These are phyloP conservation scores for Auriscalpium vulgare DNA, from an alignment of 768 basidiomycete species.

Conservation along the genomic window DNA sequence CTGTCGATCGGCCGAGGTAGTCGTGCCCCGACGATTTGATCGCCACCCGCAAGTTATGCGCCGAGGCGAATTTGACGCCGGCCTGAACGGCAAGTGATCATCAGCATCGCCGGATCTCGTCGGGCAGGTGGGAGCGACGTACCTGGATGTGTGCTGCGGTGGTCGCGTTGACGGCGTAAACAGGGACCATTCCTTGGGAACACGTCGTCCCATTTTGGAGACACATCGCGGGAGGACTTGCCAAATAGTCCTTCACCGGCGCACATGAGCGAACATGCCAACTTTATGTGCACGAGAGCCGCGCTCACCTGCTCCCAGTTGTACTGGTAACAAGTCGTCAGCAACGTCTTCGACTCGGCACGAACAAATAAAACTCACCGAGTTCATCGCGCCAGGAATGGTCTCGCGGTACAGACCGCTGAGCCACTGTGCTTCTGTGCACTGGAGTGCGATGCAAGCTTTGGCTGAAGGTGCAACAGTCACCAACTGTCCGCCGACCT, in stretches of 20 bases:
- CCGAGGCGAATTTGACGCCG: constrained; percentile 23
- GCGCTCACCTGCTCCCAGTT: constrained; percentile 12
- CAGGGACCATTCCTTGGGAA: constrained; percentile 9
- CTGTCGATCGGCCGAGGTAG: constrained; percentile 37
- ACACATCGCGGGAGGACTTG: constrained; percentile 1
- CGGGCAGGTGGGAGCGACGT: not conserved
- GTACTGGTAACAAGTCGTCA: not conserved
- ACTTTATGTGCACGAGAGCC: not conserved
- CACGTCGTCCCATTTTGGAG: constrained; percentile 9
- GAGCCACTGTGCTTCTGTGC: constrained; percentile 10
- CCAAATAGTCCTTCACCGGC: not conserved
- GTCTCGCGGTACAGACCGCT: constrained; percentile 8
- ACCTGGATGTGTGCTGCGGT: constrained; percentile 9
- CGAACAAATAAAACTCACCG: not conserved
- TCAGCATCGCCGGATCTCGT: not conserved
- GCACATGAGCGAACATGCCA: not conserved
- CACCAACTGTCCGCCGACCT: constrained; percentile 3
- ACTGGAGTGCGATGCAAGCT: constrained; percentile 2
- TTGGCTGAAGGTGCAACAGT: constrained; percentile 5
- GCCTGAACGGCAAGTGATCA: constrained; percentile 11
- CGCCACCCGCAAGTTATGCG: constrained; percentile 23
- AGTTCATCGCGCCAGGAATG: constrained; percentile 12
- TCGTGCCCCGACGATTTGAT: constrained; percentile 33
- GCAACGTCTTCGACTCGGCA: not conserved
- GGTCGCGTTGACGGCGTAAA: constrained; percentile 14